Conservation (phyloP, 2,329 filamentous ascomycete species). For the Nemania abortiva region DNA sequence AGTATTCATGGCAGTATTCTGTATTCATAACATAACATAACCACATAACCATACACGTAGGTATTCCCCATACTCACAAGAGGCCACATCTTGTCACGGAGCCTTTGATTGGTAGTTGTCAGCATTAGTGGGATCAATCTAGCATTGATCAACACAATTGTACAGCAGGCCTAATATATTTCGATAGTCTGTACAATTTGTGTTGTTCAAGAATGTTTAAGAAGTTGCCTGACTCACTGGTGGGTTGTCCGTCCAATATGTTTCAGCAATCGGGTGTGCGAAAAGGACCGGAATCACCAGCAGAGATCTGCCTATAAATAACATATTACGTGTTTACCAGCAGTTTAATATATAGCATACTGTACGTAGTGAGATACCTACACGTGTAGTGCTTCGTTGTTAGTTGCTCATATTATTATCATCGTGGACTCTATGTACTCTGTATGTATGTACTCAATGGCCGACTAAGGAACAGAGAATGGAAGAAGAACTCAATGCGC, state of each 20-base stretch:
- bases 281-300: neutral
- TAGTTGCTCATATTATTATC: neutral
- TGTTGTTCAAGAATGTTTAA: neutral
- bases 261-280: conserved; percentile 3
- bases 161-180: neutral
- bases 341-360: neutral
- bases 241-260: neutral
- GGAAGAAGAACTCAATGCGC: neutral
- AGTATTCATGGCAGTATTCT: conserved; percentile 19
- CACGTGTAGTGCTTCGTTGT: conserved; percentile 2
- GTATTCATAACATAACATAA: conserved; percentile 21
- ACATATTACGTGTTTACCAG: neutral
- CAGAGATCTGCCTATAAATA: conserved; percentile 1
- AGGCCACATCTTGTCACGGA: conserved; percentile 24
- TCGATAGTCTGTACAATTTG: conserved; percentile 5
- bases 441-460: neutral
- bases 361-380: neutral
- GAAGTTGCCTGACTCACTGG: conserved; percentile 5
- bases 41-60: neutral
- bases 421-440: neutral
- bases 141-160: conserved; percentile 22
- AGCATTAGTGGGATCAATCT: conserved; percentile 13
- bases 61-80: conserved; percentile 22
- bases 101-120: conserved; percentile 16
- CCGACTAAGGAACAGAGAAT: neutral